A percentile compares a stretch with the other conserved stretches of the same genome.
These are phyloP conservation scores for Capsicum pubescens DNA, from an alignment of 257 asterid species.

Conservation along the genomic window DNA sequence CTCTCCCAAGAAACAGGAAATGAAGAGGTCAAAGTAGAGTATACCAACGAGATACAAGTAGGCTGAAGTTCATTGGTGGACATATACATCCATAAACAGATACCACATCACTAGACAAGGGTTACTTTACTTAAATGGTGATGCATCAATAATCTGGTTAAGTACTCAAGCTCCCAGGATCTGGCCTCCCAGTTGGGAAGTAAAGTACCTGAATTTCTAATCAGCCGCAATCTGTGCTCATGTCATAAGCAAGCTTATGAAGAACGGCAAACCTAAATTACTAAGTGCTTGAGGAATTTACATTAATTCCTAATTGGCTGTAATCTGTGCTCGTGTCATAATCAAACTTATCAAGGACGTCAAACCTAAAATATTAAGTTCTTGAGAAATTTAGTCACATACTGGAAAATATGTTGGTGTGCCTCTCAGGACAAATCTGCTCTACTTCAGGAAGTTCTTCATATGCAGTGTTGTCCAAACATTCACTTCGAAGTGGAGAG, in stretches of 20 bases:
- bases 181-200: not conserved
- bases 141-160: conserved; percentile 16
- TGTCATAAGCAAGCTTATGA: conserved; percentile 11
- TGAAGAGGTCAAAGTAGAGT: conserved; percentile 16
- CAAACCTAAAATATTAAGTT: not conserved
- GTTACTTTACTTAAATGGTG: not conserved
- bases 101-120: not conserved
- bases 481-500: conserved; percentile 64
- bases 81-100: conserved; percentile 7
- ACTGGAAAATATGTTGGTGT: conserved; percentile 69
- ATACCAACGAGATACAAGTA: conserved; percentile 2
- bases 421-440: conserved; percentile 94
- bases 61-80: not conserved
- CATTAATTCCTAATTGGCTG: not conserved
- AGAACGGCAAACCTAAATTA: not conserved
- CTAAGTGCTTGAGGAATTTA: not conserved
- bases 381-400: conserved; percentile 38
- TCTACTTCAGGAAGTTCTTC: conserved; percentile 91
- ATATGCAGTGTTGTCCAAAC: conserved; percentile 62
- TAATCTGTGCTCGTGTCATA: not conserved
- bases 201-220: conserved; percentile 1
- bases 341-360: not conserved
- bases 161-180: not conserved
- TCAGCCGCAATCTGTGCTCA: not conserved
- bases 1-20: not conserved